Evolutionary conservation across 2,329 filamentous ascomycete genomes (phyloP), one percentile per base, ranked within the genome.

Genomic region (Trichoderma arundinaceum): DNA sequence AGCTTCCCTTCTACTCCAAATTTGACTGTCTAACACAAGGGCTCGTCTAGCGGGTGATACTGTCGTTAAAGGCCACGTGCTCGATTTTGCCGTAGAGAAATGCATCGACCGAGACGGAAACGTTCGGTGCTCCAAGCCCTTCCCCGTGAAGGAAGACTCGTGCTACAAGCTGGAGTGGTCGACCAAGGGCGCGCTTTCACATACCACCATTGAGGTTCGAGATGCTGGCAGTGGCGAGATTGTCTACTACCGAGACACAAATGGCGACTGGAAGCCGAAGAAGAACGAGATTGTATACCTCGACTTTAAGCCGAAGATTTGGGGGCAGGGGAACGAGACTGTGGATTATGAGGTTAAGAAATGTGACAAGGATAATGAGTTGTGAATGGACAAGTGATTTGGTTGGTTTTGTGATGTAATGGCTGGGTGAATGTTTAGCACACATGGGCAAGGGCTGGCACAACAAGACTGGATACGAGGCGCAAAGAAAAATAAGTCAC

Each of bases 281-380:
- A 61, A 61, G 35, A 32, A 61, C 15, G 58, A 61, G 46, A 15
- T 61, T 2, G 58, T 61, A 15, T 61, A 61, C 12, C 46, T 61
- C 7, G 58, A 61, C 2, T 61, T 61, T 4, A 61, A 61, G 58
- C 58, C 58, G 19, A 61, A 61, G 46, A 61, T 61, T 43, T 51
- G 46, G 58, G 58, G 58, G 4, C 44, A 61, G 22, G 58, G 58
- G 6, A 61, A 61, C 10, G 46, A 61, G 46, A 61, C 58, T 61
- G 58, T 61, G 6, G 58, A 61, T 5, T 61, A 61, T 19, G 58
- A 61, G 17, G 58, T 61, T 1, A 61, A 51, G 19, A 61, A 33
- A 19, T 61, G 58, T 35, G 58, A 61, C 12, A 17, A 61, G 15
- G 58, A 52, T 1, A 22, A 61, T 7, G 58, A 61, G 46, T 10